Percentiles rank a stretch among this genome's conserved stretches.
These are phyloP conservation scores for Claviceps sp. DNA, from an alignment of 2,329 filamentous ascomycete genomes.

Conservation along the genomic window DNA sequence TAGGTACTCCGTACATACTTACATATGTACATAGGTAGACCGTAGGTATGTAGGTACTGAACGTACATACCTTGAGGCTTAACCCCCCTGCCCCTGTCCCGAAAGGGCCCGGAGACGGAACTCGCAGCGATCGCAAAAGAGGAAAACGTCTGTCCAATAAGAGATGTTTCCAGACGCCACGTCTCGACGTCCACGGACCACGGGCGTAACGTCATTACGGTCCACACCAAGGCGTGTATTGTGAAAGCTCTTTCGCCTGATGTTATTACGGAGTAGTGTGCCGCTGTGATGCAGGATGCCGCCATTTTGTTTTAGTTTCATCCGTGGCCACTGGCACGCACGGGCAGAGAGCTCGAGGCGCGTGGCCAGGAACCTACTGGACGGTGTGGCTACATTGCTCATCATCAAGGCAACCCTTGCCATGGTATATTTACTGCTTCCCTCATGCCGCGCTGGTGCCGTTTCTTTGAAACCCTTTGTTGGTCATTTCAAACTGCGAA, in stretches of 20 bases:
- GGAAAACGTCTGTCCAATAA: neutral
- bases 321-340: neutral
- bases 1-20: too few species aligned
- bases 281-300: conserved; percentile 6
- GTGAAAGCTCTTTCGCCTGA: neutral
- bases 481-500: neutral
- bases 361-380: neutral
- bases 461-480: too few species aligned
- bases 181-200: neutral
- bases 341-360: neutral
- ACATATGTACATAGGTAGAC: too few species aligned
- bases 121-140: neutral
- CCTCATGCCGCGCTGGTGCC: neutral
- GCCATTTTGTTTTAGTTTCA: conserved; percentile 2
- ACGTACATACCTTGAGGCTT: too few species aligned
- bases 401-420: neutral
- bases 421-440: conserved; percentile 1
- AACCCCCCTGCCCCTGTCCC: neutral
- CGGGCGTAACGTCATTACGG: conserved; percentile 2
- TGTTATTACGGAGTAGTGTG: neutral
- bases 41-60: too few species aligned
- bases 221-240: neutral
- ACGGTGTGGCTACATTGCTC: neutral
- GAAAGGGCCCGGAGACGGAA: neutral
- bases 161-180: neutral